phyloP scores from a whole-genome alignment of 805 yeast species.

The Schizosaccharomyces lindneri region DNA sequence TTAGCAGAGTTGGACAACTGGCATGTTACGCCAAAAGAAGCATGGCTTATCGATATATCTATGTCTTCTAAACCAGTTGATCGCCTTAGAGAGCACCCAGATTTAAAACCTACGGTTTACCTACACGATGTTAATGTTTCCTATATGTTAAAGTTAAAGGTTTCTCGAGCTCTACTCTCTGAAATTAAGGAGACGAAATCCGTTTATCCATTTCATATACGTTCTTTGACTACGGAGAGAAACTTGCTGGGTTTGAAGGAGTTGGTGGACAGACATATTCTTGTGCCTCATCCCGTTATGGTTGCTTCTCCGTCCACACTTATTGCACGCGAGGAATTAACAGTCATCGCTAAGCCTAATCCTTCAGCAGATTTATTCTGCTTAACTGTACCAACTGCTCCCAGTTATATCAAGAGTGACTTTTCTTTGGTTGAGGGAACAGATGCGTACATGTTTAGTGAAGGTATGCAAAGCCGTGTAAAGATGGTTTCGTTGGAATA shows the following conservation, averaged over 20 bases:
- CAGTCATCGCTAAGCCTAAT: background rate
- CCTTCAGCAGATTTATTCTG: background rate
- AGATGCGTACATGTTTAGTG: background rate
- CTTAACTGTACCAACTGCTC: background rate
- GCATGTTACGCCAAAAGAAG: conserved; percentile 53
- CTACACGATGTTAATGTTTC: background rate
- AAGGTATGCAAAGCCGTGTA: background rate
- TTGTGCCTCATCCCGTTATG: background rate
- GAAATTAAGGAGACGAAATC: background rate
- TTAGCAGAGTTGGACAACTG: conserved; percentile 21
- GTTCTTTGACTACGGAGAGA: background rate
- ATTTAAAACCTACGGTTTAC: background rate
- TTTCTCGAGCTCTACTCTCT: background rate
- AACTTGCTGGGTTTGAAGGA: background rate
- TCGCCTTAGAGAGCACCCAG: background rate
- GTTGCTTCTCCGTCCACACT: background rate
- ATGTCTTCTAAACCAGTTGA: conserved; percentile 19
- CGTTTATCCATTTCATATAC: background rate
- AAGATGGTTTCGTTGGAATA: background rate
- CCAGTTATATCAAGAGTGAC: background rate
- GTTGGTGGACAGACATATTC: background rate
- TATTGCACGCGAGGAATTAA: background rate
- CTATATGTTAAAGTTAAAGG: background rate
- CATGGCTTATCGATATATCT: conserved; percentile 57
- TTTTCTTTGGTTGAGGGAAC: background rate